Evolutionary conservation across 495 filamentous ascomycete species (phyloP).

Genomic region (Penicillium canescens): DNA sequence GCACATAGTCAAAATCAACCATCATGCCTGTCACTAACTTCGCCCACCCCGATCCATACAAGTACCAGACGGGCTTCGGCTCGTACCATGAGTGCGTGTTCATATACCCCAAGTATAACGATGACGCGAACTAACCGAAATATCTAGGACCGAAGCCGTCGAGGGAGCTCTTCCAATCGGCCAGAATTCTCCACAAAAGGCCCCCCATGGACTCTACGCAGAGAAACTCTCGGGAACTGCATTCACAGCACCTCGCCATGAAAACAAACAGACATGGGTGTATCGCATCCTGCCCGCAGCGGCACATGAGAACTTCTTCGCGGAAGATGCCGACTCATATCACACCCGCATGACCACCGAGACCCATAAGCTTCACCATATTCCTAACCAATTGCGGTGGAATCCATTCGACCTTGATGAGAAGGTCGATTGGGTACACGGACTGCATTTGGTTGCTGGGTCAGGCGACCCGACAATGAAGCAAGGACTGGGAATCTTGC

Average conservation of each 20-base stretch:
- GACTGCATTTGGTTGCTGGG: constrained; percentile 74
- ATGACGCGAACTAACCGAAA: constrained; percentile 4
- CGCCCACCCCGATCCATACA: constrained; percentile 54
- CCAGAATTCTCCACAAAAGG: constrained; percentile 87
- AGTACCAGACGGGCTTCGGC: constrained; percentile 59
- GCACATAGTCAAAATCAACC: constrained; percentile 6
- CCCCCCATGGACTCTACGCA: constrained; percentile 78
- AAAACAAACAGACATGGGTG: constrained; percentile 94
- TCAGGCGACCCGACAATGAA: constrained; percentile 84
- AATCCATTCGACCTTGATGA: constrained; percentile 80
- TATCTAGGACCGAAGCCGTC: constrained; percentile 49
- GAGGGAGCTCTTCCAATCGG: constrained; percentile 63
- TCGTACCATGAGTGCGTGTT: constrained; percentile 57
- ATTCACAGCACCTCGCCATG: constrained; percentile 85
- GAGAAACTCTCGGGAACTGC: constrained; percentile 94
- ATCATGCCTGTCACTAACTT: constrained; percentile 59
- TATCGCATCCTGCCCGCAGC: constrained; percentile 87
- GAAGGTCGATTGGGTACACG: constrained; percentile 75
- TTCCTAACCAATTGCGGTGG: constrained; percentile 91
- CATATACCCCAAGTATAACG: not conserved
- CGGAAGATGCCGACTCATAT: constrained; percentile 53
- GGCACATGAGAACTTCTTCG: constrained; percentile 72
- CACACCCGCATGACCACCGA: constrained; percentile 52
- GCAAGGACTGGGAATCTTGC: constrained; percentile 75
- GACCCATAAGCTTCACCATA: constrained; percentile 57